A percentile compares a stretch with the other conserved stretches of the same genome.
Conservation (phyloP, 495 filamentous ascomycete genomes). For the Parachaetomium inaequale region DNA sequence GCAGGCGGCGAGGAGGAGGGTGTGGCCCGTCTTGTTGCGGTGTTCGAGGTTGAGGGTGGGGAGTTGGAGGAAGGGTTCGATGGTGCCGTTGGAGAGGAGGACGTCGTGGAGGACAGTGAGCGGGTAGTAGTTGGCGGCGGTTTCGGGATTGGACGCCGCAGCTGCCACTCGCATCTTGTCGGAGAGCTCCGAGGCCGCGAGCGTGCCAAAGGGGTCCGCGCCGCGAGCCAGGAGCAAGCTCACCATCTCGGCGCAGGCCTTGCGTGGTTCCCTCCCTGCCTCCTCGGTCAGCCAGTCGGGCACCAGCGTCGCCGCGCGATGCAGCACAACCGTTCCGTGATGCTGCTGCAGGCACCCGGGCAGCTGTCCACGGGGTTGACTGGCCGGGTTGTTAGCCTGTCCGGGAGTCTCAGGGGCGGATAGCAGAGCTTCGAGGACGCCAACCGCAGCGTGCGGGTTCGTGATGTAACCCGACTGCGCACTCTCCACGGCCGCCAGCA, state of each 20-base stretch:
- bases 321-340: constrained; percentile 1
- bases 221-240: constrained; percentile 25
- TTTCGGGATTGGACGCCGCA: too few relatives aligned
- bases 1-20: constrained; percentile 22
- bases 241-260: constrained; percentile 28
- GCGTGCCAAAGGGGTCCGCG: constrained; percentile 19
- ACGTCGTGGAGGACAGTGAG: constrained; percentile 22
- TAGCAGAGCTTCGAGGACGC: constrained; percentile 2
- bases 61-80: constrained; percentile 20
- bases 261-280: not conserved
- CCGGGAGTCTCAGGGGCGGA: too few relatives aligned
- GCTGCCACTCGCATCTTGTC: not conserved
- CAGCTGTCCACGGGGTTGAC: not conserved
- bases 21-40: constrained; percentile 17
- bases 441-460: not conserved
- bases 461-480: too few relatives aligned
- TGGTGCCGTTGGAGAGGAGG: not conserved
- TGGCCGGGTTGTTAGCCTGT: not conserved
- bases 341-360: not conserved
- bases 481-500: constrained; percentile 7
- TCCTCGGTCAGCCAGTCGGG: not conserved
- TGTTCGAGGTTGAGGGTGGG: constrained; percentile 17
- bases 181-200: not conserved
- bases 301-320: constrained; percentile 7
- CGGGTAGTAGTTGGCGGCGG: too few relatives aligned